Percentiles rank a stretch among this genome's conserved stretches.
Evolutionary conservation across 2,329 filamentous ascomycete genomes (phyloP).

Genomic region (Sporothrix humicola): DNA sequence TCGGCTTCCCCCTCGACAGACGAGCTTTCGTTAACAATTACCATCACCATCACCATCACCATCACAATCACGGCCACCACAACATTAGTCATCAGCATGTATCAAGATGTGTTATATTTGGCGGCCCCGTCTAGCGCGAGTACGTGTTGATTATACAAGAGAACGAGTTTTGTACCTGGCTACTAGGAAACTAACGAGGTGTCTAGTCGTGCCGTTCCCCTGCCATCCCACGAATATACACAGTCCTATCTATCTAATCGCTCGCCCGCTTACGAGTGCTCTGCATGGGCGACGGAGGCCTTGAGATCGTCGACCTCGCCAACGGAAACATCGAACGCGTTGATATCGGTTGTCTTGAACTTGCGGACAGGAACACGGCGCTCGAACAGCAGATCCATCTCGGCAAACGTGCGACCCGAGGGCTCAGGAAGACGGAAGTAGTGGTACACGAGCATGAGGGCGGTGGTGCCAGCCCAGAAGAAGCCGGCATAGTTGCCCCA

Average conservation of each 20-base stretch:
- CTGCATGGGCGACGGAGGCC: constrained; percentile 3
- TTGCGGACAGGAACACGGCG: constrained; percentile 49
- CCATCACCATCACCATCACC: no score
- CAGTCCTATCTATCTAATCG: neutral
- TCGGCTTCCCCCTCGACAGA: no score
- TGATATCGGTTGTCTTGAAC: constrained; percentile 31
- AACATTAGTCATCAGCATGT: no score
- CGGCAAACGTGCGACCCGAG: constrained; percentile 58
- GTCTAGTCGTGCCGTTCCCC: no score
- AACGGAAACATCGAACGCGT: constrained; percentile 30
- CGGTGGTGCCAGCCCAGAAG: constrained; percentile 55
- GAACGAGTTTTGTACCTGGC: no score
- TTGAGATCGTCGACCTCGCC: constrained; percentile 16
- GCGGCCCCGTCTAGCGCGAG: no score
- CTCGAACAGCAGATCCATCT: constrained; percentile 62
- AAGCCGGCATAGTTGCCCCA: constrained; percentile 56
- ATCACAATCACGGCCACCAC: no score
- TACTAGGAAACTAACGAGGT: no score
- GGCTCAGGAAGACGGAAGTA: constrained; percentile 61
- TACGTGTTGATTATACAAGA: no score
- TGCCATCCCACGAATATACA: no score
- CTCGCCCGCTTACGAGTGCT: neutral
- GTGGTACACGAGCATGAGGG: constrained; percentile 55
- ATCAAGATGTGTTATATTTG: no score
- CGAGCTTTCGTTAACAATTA: no score